These are phyloP conservation scores for Colletotrichum camelliae DNA, from an alignment of 2,329 filamentous ascomycete species.

Conservation along the genomic window DNA sequence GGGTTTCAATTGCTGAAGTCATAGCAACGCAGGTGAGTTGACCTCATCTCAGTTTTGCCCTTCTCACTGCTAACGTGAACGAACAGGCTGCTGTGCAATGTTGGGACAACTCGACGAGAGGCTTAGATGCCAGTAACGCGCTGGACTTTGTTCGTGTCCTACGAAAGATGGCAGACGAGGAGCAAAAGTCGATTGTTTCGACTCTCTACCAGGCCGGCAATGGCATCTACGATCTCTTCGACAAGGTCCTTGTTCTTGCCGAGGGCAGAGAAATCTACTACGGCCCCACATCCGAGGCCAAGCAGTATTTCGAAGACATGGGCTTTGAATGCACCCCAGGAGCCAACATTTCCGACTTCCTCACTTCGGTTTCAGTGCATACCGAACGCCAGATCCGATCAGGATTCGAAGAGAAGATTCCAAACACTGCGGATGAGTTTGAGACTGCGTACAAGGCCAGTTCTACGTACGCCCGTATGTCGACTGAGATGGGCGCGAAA, in stretches of 20 bases:
- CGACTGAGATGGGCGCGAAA: conserved; percentile 48
- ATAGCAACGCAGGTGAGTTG: conserved; percentile 37
- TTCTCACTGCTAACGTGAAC: conserved; percentile 30
- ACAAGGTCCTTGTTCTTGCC: conserved; percentile 77
- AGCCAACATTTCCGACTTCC: conserved; percentile 72
- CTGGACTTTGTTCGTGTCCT: conserved; percentile 72
- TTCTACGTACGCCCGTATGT: conserved; percentile 41
- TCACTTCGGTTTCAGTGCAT: conserved; percentile 75
- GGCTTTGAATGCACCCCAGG: conserved; percentile 71
- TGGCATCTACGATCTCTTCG: conserved; percentile 73
- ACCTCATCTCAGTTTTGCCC: conserved; percentile 9
- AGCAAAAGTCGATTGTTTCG: conserved; percentile 65
- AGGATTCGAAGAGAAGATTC: conserved; percentile 69
- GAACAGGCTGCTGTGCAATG: conserved; percentile 56
- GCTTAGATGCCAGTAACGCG: conserved; percentile 75
- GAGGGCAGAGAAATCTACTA: conserved; percentile 81
- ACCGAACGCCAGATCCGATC: conserved; percentile 71
- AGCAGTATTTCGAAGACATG: conserved; percentile 68
- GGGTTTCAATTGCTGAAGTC: conserved; percentile 77
- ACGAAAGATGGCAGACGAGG: conserved; percentile 70
- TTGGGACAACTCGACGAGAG: conserved; percentile 78
- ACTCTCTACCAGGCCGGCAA: conserved; percentile 77
- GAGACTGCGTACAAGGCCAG: conserved; percentile 45
- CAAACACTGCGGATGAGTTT: conserved; percentile 73
- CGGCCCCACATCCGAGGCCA: conserved; percentile 64